Evolutionary conservation across 768 basidiomycete species (phyloP), one percentile per base, ranked within the genome.

Genomic region (Omphalotus guepiniiformis): DNA sequence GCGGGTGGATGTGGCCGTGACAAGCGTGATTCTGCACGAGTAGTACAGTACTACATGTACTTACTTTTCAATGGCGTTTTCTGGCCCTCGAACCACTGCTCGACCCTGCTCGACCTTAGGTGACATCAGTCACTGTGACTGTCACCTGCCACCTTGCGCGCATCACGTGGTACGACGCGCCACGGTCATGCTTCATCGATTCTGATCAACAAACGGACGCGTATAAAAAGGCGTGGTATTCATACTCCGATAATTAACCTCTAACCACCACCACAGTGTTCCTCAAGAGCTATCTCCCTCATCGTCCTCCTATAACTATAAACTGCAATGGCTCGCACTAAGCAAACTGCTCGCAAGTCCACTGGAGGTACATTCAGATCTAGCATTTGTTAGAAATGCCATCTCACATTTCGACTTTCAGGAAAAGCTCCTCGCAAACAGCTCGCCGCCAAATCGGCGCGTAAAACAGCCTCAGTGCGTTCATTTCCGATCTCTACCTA

Each of bases 311-410:
- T 42, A 42, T 25, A 28, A 47, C 28, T 34, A 55, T 19, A 58
- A 64, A 29, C 8, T 5, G 19, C 9, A 25, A 85, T 85, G 83
- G 83, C 83, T 39, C 83, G 83, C 48, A 85, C 83, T 46, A 83
- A 85, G 67, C 83, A 85, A 73, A 85, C 83, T 43, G 83, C 83
- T 40, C 82, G 82, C 72, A 85, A 85, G 69, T 83, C 82, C 40
- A 85, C 83, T 47, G 83, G 83, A 76, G 83, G 83, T 79, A 58
- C 58, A 69, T 58, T 0, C 6, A 39, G 6, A 3, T 27, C 19
- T 11, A 15, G 7, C 32, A 19, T 29, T 18, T 27, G 3, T 42
- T 13, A 11, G 19, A 6, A 42, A 30, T 30, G 27, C 30, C 30
- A 22, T 42, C 13, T 46, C 23, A 3, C 18, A 28, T 12, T 22